Base-by-base conservation (phyloP, 768 basidiomycete species). In the Lactarius evosmus region DNA sequence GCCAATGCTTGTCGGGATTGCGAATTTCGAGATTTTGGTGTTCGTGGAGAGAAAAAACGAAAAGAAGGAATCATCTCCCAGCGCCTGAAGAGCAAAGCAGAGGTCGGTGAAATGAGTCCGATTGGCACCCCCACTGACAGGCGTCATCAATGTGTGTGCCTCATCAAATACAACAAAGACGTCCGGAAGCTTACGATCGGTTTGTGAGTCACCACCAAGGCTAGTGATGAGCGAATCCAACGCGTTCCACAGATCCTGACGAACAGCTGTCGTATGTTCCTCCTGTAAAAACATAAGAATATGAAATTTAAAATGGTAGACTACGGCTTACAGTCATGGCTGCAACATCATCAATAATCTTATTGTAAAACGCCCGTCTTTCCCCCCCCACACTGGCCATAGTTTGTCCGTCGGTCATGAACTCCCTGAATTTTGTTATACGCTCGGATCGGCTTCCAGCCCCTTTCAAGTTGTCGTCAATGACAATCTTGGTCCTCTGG, bases 131-230 rank as follows among this genome's bases (percentile, higher is more conserved):
- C 19, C 4, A 7, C 25, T 8, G 25, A 19, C 16, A 1, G 9
- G 7, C 14, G 33, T 17, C 2, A 34, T 4, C 22, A 51, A 38
- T 22, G 22, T 1, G 11, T 51, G 33, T 11, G 58, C 33, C 16
- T 58, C 46, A 36, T 58, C 58, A 8, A 58, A 58, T 17, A 16
- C 9, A n/a, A 58, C 34, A 32, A 58, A 58, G 22, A 60, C 40
- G 4, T n/a, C 8, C 3, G 19, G 41, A 44, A 5, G 19, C 16
- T 38, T 38, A 38, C 4, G 36, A 16, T 3, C 3, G 36, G 7
- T 38, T 6, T 38, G 36, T 17, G 36, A 14, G 36, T 36, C 36
- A 14, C 36, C 0, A 44, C 16, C 8, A 11, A 22, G 9, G 44
- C 4, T 9, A 22, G n/a, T 4, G 11, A 12, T 22, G 22, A 46